Percentiles rank a stretch among this genome's conserved stretches.
Evolutionary conservation across 768 basidiomycete species (phyloP).

Genomic region (Filobasidium wieringae): DNA sequence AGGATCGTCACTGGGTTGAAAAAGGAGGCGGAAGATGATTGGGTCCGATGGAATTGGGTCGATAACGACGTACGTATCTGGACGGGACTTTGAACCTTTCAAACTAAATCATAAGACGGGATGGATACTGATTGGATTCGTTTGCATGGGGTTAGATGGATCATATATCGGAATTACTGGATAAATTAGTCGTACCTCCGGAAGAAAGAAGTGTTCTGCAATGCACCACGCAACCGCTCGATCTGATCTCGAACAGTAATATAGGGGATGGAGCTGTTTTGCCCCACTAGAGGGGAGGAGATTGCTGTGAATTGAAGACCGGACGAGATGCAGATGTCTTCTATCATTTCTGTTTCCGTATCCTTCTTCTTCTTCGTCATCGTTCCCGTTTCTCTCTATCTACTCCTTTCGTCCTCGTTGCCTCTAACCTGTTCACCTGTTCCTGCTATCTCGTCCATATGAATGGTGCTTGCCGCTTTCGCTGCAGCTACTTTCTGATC

Average conservation of each 20-base stretch:
- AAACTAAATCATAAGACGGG: background rate
- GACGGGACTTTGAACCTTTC: background rate
- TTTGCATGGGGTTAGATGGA: background rate
- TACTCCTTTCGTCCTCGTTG: background rate
- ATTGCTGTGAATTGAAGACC: background rate
- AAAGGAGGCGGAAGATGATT: constrained; percentile 8
- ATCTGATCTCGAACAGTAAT: constrained; percentile 17
- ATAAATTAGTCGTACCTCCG: constrained; percentile 21
- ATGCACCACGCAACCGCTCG: constrained; percentile 25
- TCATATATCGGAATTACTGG: constrained; percentile 10
- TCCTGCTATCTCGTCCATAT: too few species aligned
- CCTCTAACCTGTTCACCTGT: background rate
- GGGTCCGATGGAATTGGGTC: constrained; percentile 12
- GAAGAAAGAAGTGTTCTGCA: constrained; percentile 21
- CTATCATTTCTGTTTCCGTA: background rate
- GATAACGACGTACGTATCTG: constrained; percentile 7
- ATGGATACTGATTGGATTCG: background rate
- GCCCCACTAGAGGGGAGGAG: constrained; percentile 4
- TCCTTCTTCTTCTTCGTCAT: background rate
- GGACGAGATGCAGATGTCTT: background rate
- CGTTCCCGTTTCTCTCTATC: background rate
- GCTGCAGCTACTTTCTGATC: too few species aligned
- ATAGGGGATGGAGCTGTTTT: constrained; percentile 13
- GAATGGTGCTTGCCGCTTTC: too few species aligned
- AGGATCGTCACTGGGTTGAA: constrained; percentile 9